Evolutionary conservation across 306 rosid species (phyloP).

Genomic region (Pyrus bretschneideri): DNA sequence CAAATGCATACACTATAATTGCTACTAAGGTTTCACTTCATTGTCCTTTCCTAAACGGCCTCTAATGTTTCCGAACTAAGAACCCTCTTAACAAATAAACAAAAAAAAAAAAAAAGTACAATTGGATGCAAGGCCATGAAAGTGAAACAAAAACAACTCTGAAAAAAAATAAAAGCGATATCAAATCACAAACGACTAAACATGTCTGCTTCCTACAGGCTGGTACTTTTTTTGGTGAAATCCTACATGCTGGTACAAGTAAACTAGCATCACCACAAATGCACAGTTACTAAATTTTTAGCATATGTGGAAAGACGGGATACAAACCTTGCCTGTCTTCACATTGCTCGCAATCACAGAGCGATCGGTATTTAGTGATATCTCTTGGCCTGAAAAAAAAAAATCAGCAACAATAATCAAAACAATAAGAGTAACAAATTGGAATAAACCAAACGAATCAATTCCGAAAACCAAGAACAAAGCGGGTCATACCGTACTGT

Average conservation of each 20-base stretch:
- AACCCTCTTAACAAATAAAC: background rate
- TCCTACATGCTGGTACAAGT: background rate
- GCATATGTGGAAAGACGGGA: background rate
- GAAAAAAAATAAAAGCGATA: no score
- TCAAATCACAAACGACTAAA: background rate
- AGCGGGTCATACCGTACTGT: conserved; percentile 36
- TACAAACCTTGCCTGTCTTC: conserved; percentile 32
- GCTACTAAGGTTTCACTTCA: background rate
- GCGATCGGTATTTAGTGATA: conserved; percentile 15
- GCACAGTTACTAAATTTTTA: background rate
- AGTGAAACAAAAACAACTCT: background rate
- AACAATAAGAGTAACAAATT: background rate
- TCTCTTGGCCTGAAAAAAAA: conserved; percentile 12
- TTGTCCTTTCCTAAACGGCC: background rate
- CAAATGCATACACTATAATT: background rate
- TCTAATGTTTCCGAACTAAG: background rate
- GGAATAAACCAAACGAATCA: background rate
- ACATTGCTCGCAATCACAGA: conserved; percentile 47
- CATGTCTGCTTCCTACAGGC: background rate
- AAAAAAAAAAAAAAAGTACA: background rate
- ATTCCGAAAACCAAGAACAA: background rate
- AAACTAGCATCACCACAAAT: background rate
- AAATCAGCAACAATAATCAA: background rate
- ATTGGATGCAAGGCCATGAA: background rate
- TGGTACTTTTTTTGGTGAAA: no score